Conservation (phyloP, 2,329 filamentous ascomycete genomes). For the Dactylellina parvicollis region DNA sequence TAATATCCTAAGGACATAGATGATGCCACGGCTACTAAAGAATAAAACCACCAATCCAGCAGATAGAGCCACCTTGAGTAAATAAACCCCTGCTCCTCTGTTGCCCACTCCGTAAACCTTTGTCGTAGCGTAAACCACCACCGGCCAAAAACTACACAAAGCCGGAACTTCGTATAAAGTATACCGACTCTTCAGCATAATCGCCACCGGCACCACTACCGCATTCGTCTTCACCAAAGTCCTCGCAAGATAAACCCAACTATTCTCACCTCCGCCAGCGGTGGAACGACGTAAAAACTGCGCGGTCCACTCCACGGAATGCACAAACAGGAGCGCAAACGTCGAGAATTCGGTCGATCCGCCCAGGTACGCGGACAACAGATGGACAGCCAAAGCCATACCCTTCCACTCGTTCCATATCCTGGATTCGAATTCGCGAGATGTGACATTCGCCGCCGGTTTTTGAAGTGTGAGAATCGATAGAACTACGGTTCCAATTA, state of each 20-base stretch:
- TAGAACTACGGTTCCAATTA: constrained; percentile 58
- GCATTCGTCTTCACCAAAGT: constrained; percentile 70
- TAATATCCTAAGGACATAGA: constrained; percentile 63
- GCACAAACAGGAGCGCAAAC: constrained; percentile 69
- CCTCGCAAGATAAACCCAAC: constrained; percentile 65
- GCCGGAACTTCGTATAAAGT: constrained; percentile 70
- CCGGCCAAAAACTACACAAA: constrained; percentile 71
- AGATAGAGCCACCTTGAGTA: constrained; percentile 66
- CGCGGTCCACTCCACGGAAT: constrained; percentile 70
- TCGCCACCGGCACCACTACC: constrained; percentile 67
- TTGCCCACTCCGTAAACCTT: constrained; percentile 63
- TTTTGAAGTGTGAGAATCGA: constrained; percentile 56
- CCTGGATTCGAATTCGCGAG: constrained; percentile 65
- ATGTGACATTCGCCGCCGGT: constrained; percentile 45
- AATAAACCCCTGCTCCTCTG: constrained; percentile 60
- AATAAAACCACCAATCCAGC: constrained; percentile 62
- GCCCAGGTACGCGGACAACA: constrained; percentile 70
- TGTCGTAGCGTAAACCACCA: constrained; percentile 68
- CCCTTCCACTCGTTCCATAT: constrained; percentile 74
- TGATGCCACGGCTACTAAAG: constrained; percentile 61
- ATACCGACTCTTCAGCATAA: constrained; percentile 69
- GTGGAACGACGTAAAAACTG: constrained; percentile 67
- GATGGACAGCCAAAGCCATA: constrained; percentile 69
- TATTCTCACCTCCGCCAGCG: constrained; percentile 65
- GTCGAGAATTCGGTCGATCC: constrained; percentile 64